phyloP scores from a whole-genome alignment of 73 alveolate genomes.

The Blepharisma stoltei region DNA sequence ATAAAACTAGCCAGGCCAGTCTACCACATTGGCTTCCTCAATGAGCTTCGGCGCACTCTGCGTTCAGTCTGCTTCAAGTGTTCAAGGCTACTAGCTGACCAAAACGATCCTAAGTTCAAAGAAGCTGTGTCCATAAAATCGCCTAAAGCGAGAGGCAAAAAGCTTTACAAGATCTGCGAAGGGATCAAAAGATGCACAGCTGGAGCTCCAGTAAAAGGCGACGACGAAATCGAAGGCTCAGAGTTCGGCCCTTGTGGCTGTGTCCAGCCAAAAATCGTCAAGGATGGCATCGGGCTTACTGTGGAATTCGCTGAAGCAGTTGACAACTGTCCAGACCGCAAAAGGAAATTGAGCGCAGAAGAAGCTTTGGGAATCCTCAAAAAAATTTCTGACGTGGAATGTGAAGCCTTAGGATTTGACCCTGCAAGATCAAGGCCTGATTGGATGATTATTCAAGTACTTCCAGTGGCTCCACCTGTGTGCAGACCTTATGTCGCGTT shows the following conservation, averaged over 20 bases:
- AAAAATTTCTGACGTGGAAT: slow-evolving; percentile 62
- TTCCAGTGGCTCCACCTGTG: slow-evolving; percentile 96
- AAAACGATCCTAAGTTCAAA: slow-evolving; percentile 42
- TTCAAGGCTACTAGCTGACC: slow-evolving; percentile 42
- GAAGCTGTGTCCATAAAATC: slow-evolving; percentile 58
- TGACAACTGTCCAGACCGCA: slow-evolving; percentile 51
- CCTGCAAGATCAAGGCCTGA: slow-evolving; percentile 75
- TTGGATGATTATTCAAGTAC: slow-evolving; percentile 81
- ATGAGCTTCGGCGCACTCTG: slow-evolving; percentile 68
- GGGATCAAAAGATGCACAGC: slow-evolving; percentile 55
- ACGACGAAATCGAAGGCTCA: slow-evolving; percentile 33
- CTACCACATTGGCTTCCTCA: slow-evolving; percentile 83
- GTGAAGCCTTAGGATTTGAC: slow-evolving; percentile 76
- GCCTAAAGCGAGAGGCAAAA: slow-evolving; percentile 66
- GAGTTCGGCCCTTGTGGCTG: slow-evolving; percentile 71
- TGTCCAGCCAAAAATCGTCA: slow-evolving; percentile 68
- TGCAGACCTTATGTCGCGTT: slow-evolving; percentile 90
- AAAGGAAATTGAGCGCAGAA: slow-evolving; percentile 61
- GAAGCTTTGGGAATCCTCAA: slow-evolving; percentile 64
- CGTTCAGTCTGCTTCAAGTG: slow-evolving; percentile 58
- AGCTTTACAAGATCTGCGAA: slow-evolving; percentile 65
- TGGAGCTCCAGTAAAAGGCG: slow-evolving; percentile 33
- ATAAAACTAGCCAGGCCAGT: slow-evolving; percentile 82
- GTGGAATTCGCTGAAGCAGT: slow-evolving; percentile 44
- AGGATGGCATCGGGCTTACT: slow-evolving; percentile 52